These are phyloP conservation scores for Osmanthus fragrans DNA, from an alignment of 257 asterid species.

Conservation along the genomic window DNA sequence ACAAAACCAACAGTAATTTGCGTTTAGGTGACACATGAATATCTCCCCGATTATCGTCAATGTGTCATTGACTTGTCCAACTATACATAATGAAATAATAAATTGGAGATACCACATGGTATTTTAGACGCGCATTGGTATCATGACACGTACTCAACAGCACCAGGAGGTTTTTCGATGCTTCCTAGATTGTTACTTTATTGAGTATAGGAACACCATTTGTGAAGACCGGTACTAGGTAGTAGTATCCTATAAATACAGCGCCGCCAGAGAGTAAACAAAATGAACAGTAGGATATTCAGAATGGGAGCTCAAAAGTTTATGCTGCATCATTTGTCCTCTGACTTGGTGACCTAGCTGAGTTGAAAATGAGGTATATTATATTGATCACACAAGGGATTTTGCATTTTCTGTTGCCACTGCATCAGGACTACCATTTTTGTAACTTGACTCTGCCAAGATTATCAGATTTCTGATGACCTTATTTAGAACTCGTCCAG, in stretches of 20 bases:
- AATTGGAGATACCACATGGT: too few species aligned
- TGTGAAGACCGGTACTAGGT: not conserved
- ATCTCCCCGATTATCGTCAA: too few species aligned
- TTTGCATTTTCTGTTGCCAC: slow-evolving; percentile 1
- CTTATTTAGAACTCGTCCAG: not conserved
- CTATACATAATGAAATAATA: too few species aligned
- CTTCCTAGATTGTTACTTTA: not conserved
- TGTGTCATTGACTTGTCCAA: too few species aligned
- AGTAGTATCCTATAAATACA: slow-evolving; percentile 6
- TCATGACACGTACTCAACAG: too few species aligned
- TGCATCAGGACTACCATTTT: slow-evolving; percentile 5
- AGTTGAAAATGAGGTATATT: not conserved
- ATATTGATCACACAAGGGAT: not conserved
- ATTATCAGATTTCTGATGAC: not conserved
- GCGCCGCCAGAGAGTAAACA: not conserved
- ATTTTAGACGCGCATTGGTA: too few species aligned
- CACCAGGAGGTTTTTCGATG: too few species aligned
- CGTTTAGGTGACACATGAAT: too few species aligned
- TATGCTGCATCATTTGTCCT: slow-evolving; percentile 12
- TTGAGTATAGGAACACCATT: not conserved
- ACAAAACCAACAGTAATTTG: too few species aligned
- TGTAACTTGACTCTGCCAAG: slow-evolving; percentile 9
- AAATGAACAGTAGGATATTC: not conserved
- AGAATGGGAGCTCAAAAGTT: not conserved
- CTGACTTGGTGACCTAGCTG: not conserved